Evolutionary conservation across 225 moss, liverwort and hornwort genomes (phyloP).

Genomic region (Asterella californica): DNA sequence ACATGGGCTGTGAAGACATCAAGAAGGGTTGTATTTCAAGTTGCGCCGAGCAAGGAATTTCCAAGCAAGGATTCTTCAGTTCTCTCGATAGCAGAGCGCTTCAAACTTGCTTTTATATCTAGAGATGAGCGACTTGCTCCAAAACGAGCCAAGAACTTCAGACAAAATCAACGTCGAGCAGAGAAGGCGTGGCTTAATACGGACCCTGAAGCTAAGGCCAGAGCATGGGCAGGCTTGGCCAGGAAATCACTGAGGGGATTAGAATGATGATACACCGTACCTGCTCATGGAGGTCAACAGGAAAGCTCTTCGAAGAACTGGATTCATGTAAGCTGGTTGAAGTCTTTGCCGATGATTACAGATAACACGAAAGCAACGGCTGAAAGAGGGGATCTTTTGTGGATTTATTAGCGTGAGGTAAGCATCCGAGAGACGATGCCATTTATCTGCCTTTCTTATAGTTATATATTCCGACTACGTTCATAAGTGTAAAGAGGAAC

Average conservation of each 20-base stretch:
- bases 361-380: neutral
- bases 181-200: constrained; percentile 89
- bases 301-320: neutral
- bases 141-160: constrained; percentile 90
- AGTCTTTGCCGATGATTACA: neutral
- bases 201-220: constrained; percentile 77
- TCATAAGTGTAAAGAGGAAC: neutral
- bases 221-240: constrained; percentile 75
- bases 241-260: constrained; percentile 33
- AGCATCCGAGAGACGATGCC: neutral
- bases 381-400: neutral
- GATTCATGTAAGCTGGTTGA: neutral
- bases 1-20: constrained; percentile 57
- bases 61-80: constrained; percentile 22
- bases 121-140: constrained; percentile 91
- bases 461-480: neutral
- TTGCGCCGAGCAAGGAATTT: constrained; percentile 6
- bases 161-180: constrained; percentile 87
- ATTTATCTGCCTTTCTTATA: neutral
- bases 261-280: constrained; percentile 3
- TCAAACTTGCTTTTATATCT: constrained; percentile 78
- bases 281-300: neutral
- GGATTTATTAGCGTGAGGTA: neutral
- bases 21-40: constrained; percentile 4
- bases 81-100: constrained; percentile 78